These are phyloP conservation scores for Leccinum truebloodii DNA, from an alignment of 768 basidiomycete species.

Conservation along the genomic window DNA sequence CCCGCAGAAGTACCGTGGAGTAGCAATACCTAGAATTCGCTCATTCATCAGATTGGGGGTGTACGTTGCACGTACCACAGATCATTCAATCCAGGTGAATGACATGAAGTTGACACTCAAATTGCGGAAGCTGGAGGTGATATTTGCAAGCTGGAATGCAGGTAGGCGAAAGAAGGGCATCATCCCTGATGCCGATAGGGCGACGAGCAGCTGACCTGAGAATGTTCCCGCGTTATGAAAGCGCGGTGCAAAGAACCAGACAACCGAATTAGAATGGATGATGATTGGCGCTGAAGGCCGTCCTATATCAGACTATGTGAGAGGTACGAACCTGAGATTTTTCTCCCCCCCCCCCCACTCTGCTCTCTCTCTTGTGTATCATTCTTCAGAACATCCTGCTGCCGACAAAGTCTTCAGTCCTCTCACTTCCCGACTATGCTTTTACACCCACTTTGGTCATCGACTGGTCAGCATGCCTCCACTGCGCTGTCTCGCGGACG, in stretches of 20 bases:
- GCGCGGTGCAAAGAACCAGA: background rate
- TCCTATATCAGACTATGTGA: background rate
- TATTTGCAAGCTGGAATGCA: background rate
- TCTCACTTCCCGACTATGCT: background rate
- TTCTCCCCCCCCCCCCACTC: background rate
- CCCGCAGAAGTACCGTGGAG: background rate
- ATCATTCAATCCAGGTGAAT: background rate
- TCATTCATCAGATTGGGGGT: background rate
- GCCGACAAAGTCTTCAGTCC: background rate
- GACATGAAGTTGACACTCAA: background rate
- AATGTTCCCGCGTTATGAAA: background rate
- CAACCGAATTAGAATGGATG: background rate
- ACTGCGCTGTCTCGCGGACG: background rate
- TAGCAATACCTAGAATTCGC: background rate
- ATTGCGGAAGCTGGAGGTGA: background rate
- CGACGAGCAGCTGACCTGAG: background rate
- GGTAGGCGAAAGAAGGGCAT: conserved; percentile 10
- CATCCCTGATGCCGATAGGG: background rate
- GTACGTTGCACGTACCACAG: background rate
- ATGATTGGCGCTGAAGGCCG: background rate
- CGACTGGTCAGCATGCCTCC: background rate
- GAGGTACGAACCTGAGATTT: background rate
- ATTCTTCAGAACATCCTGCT: background rate
- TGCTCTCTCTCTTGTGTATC: background rate
- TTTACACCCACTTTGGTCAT: background rate